These are phyloP conservation scores for Pythium insidiosum DNA, from an alignment of 352 stramenopile genomes.

Conservation along the genomic window DNA sequence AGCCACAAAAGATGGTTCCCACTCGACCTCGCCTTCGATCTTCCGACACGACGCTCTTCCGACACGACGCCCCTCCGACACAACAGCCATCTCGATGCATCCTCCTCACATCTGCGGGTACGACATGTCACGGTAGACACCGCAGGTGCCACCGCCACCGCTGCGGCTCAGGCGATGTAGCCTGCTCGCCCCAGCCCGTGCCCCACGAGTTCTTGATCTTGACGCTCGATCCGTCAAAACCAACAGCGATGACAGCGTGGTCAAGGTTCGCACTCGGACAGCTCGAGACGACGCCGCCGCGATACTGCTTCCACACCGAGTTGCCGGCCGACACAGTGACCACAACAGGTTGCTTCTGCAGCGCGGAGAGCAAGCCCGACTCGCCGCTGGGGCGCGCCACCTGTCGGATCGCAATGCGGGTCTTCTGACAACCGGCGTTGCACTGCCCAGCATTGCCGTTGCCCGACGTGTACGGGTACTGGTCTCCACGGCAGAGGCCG, in stretches of 20 bases:
- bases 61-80: no score
- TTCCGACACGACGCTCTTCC: no score
- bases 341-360: conserved; percentile 12
- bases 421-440: conserved; percentile 2
- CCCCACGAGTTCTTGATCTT: conserved; percentile 33
- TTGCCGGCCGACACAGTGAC: conserved; percentile 14
- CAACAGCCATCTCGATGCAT: no score
- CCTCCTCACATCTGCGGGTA: not conserved
- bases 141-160: not conserved
- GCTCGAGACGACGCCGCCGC: conserved; percentile 8
- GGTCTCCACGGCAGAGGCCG: conserved; percentile 1
- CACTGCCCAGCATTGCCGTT: not conserved
- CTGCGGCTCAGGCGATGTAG: no score
- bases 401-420: not conserved
- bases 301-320: conserved; percentile 17
- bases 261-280: conserved; percentile 10
- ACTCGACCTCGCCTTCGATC: no score
- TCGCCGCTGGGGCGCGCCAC: conserved; percentile 2
- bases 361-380: conserved; percentile 1
- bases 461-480: conserved; percentile 7
- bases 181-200: conserved; percentile 22
- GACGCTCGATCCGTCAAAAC: conserved; percentile 6
- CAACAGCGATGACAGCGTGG: conserved; percentile 21
- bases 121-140: not conserved
- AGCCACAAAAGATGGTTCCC: no score